phyloP scores from a whole-genome alignment of 208 protist species.

The Eutreptiella sp. region DNA sequence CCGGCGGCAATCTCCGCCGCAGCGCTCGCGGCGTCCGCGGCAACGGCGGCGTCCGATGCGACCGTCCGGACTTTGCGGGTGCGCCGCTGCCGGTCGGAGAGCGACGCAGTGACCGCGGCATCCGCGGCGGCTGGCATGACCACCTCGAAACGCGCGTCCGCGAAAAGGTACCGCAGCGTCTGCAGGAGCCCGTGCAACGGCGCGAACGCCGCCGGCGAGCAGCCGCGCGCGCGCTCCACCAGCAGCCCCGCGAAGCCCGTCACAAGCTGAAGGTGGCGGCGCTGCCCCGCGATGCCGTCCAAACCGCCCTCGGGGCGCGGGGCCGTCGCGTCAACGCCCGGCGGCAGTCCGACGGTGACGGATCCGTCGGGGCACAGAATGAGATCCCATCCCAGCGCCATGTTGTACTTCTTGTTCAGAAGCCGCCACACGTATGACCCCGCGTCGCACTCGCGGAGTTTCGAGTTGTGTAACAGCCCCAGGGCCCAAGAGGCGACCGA shows the following conservation, averaged over 20 bases:
- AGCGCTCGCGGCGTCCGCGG: too few relatives aligned
- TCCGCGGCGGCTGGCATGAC: neutral
- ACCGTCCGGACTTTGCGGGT: too few relatives aligned
- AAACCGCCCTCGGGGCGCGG: neutral
- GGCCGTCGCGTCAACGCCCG: neutral
- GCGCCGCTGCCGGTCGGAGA: neutral
- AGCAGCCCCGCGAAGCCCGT: neutral
- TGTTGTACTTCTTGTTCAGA: slow-evolving; percentile 16
- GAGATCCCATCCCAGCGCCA: slow-evolving; percentile 10
- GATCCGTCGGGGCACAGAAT: neutral
- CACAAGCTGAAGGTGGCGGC: neutral
- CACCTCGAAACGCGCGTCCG: slow-evolving; percentile 2
- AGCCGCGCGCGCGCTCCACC: neutral
- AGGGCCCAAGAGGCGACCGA: neutral
- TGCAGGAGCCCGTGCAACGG: slow-evolving; percentile 15
- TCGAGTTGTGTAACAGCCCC: slow-evolving; percentile 4
- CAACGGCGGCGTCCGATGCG: too few relatives aligned
- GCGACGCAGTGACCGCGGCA: neutral
- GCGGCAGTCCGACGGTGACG: neutral
- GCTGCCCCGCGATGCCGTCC: neutral
- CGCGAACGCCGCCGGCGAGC: neutral
- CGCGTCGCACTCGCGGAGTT: slow-evolving; percentile 28
- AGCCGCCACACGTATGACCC: slow-evolving; percentile 13
- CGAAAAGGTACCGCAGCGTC: slow-evolving; percentile 9
- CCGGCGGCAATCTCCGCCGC: neutral